phyloP scores from a whole-genome alignment of 2,329 filamentous ascomycete species.

The Fusarium nurragi region DNA sequence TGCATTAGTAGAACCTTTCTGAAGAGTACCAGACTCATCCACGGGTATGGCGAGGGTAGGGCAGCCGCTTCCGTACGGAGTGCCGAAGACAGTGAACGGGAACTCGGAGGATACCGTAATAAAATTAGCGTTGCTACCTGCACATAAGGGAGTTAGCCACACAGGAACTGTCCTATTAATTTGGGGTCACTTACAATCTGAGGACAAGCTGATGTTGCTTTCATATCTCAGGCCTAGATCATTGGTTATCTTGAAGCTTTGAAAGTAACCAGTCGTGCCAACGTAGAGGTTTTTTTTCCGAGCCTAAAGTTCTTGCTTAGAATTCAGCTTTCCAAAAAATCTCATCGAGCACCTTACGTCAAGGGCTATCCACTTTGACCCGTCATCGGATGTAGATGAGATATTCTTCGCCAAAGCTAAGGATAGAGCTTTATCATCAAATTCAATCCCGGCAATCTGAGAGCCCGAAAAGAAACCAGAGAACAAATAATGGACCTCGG shows the following conservation, averaged over 20 bases:
- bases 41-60: slow-evolving; percentile 15
- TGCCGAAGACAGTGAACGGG: slow-evolving; percentile 21
- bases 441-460: neutral
- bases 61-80: slow-evolving; percentile 20
- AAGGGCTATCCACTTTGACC: neutral
- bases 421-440: neutral
- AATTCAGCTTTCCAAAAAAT: too few species aligned
- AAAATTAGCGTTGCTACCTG: slow-evolving; percentile 2
- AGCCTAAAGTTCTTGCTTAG: neutral
- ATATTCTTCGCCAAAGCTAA: neutral
- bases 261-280: neutral
- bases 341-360: neutral
- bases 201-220: neutral
- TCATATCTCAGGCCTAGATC: neutral
- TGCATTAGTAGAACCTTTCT: neutral
- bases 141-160: too few species aligned
- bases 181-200: neutral
- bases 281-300: neutral
- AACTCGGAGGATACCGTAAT: neutral
- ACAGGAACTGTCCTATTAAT: too few species aligned
- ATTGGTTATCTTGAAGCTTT: neutral
- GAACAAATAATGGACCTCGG: neutral
- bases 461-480: neutral
- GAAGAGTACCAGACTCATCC: neutral
- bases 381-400: neutral